phyloP scores from a whole-genome alignment of 2,329 filamentous ascomycete species.

The Paraphoma chrysanthemicola region DNA sequence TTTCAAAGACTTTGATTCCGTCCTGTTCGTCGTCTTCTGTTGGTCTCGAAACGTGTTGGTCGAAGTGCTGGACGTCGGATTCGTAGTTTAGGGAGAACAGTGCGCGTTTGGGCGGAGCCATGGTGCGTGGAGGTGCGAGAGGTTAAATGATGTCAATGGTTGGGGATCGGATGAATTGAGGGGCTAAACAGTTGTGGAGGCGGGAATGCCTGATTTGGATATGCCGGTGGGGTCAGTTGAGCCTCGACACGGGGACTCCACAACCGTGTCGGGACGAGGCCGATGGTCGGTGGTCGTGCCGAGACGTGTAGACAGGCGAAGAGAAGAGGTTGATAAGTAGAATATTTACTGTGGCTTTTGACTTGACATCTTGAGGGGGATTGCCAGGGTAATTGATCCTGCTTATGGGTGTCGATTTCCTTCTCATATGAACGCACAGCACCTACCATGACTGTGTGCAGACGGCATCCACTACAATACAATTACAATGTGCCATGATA shows the following conservation, averaged over 20 bases:
- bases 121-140: conserved; percentile 11
- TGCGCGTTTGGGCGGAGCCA: conserved; percentile 38
- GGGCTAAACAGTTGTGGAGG: conserved; percentile 21
- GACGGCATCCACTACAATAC: too few relatives aligned
- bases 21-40: conserved; percentile 39
- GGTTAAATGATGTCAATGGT: conserved; percentile 29
- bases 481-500: too few relatives aligned
- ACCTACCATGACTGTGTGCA: too few relatives aligned
- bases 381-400: too few relatives aligned
- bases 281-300: conserved; percentile 24
- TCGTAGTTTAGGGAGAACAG: conserved; percentile 50
- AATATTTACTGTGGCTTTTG: too few relatives aligned
- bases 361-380: too few relatives aligned
- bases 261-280: conserved; percentile 8
- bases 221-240: conserved; percentile 29
- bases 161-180: conserved; percentile 21
- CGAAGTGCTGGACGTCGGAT: conserved; percentile 48
- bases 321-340: too few relatives aligned
- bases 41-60: conserved; percentile 45
- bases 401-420: too few relatives aligned
- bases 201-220: conserved; percentile 33
- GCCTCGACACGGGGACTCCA: conserved; percentile 12
- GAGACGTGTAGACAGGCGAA: conserved; percentile 1
- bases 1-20: conserved; percentile 44
- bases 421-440: too few relatives aligned